Evolutionary conservation across 1,284 basidiomycete genomes (phyloP).

Genomic region (Phylloporus sp.): DNA sequence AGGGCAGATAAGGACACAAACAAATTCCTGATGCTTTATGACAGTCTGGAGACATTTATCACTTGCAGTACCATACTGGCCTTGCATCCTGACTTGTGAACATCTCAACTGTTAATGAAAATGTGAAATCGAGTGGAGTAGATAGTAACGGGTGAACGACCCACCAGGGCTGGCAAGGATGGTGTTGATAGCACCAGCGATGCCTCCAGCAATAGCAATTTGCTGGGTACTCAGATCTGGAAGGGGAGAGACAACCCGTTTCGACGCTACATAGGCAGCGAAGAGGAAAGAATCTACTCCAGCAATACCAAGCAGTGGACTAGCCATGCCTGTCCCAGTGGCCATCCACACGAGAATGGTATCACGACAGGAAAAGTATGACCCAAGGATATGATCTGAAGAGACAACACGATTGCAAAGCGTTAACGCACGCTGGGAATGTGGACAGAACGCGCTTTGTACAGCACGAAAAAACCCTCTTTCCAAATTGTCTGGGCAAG

Average conservation of each 20-base stretch:
- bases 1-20: too few relatives aligned
- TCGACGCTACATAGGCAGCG: slow-evolving; percentile 84
- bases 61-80: slow-evolving; percentile 77
- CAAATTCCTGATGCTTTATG: too few relatives aligned
- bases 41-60: slow-evolving; percentile 81
- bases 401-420: too few relatives aligned
- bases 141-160: slow-evolving; percentile 20
- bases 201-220: slow-evolving; percentile 83
- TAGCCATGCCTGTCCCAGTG: slow-evolving; percentile 77
- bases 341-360: background rate
- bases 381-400: too few relatives aligned
- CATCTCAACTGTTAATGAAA: slow-evolving; percentile 71
- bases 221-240: slow-evolving; percentile 81
- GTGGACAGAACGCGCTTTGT: slow-evolving; percentile 61
- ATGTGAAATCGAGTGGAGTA: background rate
- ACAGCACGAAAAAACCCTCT: slow-evolving; percentile 89
- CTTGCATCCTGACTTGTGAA: slow-evolving; percentile 98
- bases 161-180: slow-evolving; percentile 86
- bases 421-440: background rate
- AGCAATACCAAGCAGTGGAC: slow-evolving; percentile 92
- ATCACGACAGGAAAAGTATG: too few relatives aligned
- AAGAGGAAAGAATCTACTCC: slow-evolving; percentile 97
- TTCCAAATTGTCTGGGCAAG: slow-evolving; percentile 79
- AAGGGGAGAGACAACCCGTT: slow-evolving; percentile 86
- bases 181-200: slow-evolving; percentile 91